These are phyloP conservation scores for Melaleuca alternifolia DNA, from an alignment of 345 rosid genomes.

Conservation along the genomic window DNA sequence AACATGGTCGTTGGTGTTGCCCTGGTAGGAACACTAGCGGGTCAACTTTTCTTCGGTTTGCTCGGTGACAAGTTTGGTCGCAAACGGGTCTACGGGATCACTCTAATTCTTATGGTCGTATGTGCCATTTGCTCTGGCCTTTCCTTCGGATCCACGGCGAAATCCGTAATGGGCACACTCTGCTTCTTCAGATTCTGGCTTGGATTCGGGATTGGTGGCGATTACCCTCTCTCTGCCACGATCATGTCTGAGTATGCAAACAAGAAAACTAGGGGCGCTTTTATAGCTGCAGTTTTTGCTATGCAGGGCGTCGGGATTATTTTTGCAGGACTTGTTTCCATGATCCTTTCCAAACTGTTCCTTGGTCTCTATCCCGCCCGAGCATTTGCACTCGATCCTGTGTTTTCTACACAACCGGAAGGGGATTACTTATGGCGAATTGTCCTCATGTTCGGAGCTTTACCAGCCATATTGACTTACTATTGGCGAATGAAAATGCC, in stretches of 20 bases:
- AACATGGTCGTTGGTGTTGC: slow-evolving; percentile 47
- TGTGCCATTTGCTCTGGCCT: slow-evolving; percentile 56
- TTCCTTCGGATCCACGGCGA: slow-evolving; percentile 32
- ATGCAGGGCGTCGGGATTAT: slow-evolving; percentile 57
- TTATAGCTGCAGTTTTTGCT: slow-evolving; percentile 53
- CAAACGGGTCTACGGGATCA: slow-evolving; percentile 46
- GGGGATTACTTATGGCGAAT: slow-evolving; percentile 45
- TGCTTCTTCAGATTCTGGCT: slow-evolving; percentile 73
- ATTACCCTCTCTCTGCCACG: slow-evolving; percentile 72
- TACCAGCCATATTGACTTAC: slow-evolving; percentile 38
- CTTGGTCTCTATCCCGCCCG: neutral
- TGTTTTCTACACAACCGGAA: slow-evolving; percentile 31
- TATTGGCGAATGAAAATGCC: slow-evolving; percentile 63
- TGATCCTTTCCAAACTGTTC: slow-evolving; percentile 25
- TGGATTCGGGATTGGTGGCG: slow-evolving; percentile 77
- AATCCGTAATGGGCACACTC: slow-evolving; percentile 37
- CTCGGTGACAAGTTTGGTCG: slow-evolving; percentile 64
- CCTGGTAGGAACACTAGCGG: slow-evolving; percentile 40
- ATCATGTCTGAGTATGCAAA: slow-evolving; percentile 68
- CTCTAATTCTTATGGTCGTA: slow-evolving; percentile 39
- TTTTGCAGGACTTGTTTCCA: slow-evolving; percentile 39
- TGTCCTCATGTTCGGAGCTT: slow-evolving; percentile 45
- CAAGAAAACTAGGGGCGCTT: slow-evolving; percentile 42
- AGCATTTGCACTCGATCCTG: neutral
- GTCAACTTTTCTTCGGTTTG: slow-evolving; percentile 59